A percentile compares a stretch with the other conserved stretches of the same genome.
Evolutionary conservation across 1,284 basidiomycete species (phyloP).

Genomic region (Porphyrellus sp.): DNA sequence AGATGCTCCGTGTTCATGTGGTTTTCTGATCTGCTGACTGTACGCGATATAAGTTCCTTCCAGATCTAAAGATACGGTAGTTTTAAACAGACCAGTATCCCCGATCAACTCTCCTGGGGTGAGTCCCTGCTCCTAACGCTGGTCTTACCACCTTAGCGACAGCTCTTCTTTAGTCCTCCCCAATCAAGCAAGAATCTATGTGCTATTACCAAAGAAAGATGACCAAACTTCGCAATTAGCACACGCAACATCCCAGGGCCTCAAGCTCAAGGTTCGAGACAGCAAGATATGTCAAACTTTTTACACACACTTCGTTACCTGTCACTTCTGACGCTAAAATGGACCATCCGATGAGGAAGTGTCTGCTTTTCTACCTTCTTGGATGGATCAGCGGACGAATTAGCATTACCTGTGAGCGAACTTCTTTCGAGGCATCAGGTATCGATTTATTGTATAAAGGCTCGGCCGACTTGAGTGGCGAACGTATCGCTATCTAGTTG

Average conservation of each 20-base stretch:
- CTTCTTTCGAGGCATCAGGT: not conserved
- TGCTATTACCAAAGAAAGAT: not conserved
- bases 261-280: too few relatives aligned
- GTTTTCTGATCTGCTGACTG: too few relatives aligned
- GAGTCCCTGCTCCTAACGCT: too few relatives aligned
- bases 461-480: not conserved
- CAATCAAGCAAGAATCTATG: too few relatives aligned
- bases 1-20: too few relatives aligned
- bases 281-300: not conserved
- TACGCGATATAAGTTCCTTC: too few relatives aligned
- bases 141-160: too few relatives aligned
- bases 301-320: not conserved
- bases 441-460: slow-evolving; percentile 14
- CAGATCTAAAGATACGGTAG: too few relatives aligned
- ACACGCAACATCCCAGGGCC: not conserved
- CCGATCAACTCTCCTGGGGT: too few relatives aligned
- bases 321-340: not conserved
- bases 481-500: not conserved
- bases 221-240: not conserved
- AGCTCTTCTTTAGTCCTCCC: too few relatives aligned
- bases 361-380: slow-evolving; percentile 9
- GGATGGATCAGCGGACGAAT: not conserved
- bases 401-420: not conserved
- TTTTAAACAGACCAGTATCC: too few relatives aligned
- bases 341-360: slow-evolving; percentile 6